Evolutionary conservation across 176 grass and related monocot genomes (phyloP).

Genomic region (Miscanthus lutarioriparius): DNA sequence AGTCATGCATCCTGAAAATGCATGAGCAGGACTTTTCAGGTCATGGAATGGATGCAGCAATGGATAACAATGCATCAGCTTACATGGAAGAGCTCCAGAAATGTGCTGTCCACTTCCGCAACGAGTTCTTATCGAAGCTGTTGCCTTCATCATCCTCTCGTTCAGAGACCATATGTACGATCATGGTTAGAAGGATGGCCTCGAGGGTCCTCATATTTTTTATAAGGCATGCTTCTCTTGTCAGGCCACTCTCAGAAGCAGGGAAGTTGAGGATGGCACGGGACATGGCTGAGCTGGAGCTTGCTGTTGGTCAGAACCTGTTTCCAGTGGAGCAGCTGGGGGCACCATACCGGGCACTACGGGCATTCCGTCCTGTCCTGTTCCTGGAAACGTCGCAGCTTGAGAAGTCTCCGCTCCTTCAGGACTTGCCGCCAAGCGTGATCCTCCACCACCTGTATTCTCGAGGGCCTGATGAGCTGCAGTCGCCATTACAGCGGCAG

Average conservation of each 20-base stretch:
- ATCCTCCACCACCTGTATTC: conserved; percentile 96
- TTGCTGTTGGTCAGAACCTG: conserved; percentile 87
- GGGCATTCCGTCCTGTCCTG: conserved; percentile 84
- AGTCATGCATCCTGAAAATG: conserved; percentile 87
- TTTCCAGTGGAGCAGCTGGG: conserved; percentile 98
- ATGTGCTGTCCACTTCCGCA: conserved; percentile 78
- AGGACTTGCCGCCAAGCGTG: conserved; percentile 75
- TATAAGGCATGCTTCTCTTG: conserved; percentile 92
- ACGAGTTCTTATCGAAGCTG: conserved; percentile 88
- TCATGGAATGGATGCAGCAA: conserved; percentile 49
- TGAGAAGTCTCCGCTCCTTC: conserved; percentile 63
- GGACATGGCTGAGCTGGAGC: conserved; percentile 97
- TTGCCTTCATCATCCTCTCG: conserved; percentile 80
- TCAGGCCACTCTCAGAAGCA: conserved; percentile 94
- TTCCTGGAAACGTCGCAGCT: conserved; percentile 95
- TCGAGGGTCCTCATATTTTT: conserved; percentile 93
- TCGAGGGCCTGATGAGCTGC: conserved; percentile 79
- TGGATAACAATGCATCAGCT: conserved; percentile 83
- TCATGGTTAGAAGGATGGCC: conserved; percentile 90
- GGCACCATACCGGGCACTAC: conserved; percentile 74
- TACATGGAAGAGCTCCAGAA: conserved; percentile 99
- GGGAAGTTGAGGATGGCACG: conserved; percentile 96
- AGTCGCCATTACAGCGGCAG: conserved; percentile 89
- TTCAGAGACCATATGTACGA: conserved; percentile 88
- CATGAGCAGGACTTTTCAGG: conserved; percentile 79